Conservation (phyloP, 306 rosid genomes). For the Medicago ruthenica region DNA sequence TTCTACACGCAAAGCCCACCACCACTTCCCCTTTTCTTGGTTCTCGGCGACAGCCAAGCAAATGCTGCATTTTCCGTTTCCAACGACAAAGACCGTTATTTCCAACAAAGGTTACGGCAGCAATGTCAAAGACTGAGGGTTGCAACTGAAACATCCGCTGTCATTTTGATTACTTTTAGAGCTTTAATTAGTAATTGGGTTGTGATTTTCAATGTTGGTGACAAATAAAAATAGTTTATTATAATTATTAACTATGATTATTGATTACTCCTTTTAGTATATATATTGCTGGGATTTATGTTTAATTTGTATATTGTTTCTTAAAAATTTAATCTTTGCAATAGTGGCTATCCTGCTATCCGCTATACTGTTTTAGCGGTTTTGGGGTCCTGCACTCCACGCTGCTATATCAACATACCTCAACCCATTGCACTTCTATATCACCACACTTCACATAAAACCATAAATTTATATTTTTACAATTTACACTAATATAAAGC, state of each 20-base stretch:
- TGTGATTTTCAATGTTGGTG: not conserved
- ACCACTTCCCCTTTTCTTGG: not conserved
- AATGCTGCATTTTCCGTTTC: not conserved
- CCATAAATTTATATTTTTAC: not conserved
- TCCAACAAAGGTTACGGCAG: not conserved
- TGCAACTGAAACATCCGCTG: not conserved
- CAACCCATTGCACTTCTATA: conserved; percentile 16
- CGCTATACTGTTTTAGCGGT: not conserved
- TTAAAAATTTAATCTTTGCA: not conserved
- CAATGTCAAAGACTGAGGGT: not conserved
- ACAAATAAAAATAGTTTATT: not conserved
- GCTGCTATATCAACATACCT: not conserved
- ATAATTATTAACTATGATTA: not conserved
- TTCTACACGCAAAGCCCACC: not conserved
- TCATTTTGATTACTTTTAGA: not conserved
- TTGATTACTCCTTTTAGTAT: not conserved
- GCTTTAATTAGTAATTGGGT: not conserved
- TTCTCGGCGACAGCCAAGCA: not conserved
- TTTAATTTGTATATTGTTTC: not conserved
- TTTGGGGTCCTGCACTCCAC: not conserved
- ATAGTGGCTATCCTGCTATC: not conserved
- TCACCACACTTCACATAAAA: conserved; percentile 12
- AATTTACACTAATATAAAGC: conserved; percentile 7
- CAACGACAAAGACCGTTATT: not conserved
- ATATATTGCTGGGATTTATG: not conserved